Evolutionary conservation across 148 eudicot species (phyloP).

Genomic region (Rhododendron kiyosumense): DNA sequence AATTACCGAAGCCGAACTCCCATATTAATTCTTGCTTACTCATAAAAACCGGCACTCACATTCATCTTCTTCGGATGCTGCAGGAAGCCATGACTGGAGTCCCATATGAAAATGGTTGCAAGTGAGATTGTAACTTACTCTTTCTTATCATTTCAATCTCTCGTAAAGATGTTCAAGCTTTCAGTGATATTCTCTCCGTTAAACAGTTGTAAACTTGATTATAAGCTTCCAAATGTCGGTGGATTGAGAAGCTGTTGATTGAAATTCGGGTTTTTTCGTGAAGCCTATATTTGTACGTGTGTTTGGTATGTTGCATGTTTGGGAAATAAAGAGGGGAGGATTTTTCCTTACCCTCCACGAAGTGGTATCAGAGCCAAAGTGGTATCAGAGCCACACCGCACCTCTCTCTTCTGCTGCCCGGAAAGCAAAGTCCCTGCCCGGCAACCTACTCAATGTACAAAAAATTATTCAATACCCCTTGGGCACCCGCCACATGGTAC

Average conservation of each 20-base stretch:
- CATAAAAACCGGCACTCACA: not conserved
- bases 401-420: not conserved
- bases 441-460: too few species aligned
- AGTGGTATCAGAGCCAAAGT: too few species aligned
- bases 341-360: not conserved
- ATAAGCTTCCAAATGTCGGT: not conserved
- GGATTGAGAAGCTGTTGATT: not conserved
- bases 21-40: not conserved
- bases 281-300: not conserved
- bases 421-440: not conserved
- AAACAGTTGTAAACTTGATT: not conserved
- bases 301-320: not conserved
- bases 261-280: not conserved
- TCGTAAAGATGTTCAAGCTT: not conserved
- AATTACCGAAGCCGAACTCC: not conserved
- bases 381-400: not conserved
- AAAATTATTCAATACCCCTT: too few species aligned
- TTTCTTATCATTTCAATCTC: not conserved
- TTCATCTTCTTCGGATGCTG: constrained; percentile 18
- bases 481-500: too few species aligned
- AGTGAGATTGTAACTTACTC: constrained; percentile 1
- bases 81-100: constrained; percentile 61
- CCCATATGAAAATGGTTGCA: constrained; percentile 32
- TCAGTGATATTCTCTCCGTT: not conserved
- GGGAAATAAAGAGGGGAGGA: not conserved